Conservation (phyloP, 163 green algal genomes). For the Scenedesmus sp. region DNA sequence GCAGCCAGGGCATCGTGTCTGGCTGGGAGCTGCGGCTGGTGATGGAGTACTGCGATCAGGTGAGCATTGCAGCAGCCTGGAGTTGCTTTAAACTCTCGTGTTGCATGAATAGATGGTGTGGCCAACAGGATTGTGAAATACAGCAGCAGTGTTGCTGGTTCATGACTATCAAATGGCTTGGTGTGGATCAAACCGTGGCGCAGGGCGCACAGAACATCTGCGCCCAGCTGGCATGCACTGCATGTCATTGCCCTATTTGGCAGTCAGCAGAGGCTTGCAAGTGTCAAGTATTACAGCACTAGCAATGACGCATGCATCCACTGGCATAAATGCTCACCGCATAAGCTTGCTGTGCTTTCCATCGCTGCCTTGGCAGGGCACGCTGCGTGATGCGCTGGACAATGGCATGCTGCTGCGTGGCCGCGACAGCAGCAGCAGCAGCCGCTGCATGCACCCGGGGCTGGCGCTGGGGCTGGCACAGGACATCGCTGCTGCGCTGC, state of each 20-base stretch:
- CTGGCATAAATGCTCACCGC: neutral
- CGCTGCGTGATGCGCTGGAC: slow-evolving; percentile 44
- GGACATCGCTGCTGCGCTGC: slow-evolving; percentile 51
- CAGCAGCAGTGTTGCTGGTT: neutral
- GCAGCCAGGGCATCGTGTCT: neutral
- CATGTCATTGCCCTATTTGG: neutral
- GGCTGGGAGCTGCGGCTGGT: slow-evolving; percentile 48
- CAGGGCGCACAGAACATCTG: too few species aligned
- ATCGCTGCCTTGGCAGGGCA: slow-evolving; percentile 7
- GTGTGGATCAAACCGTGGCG: too few species aligned
- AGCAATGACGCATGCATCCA: too few species aligned
- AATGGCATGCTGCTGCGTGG: neutral
- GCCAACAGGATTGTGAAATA: neutral
- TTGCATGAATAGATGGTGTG: neutral
- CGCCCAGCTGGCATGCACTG: neutral
- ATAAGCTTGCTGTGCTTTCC: neutral
- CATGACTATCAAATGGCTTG: neutral
- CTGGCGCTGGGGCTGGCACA: slow-evolving; percentile 20
- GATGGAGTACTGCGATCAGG: slow-evolving; percentile 51
- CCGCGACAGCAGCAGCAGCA: too few species aligned
- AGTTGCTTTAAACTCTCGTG: neutral
- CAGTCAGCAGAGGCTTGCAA: neutral
- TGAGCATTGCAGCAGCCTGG: neutral
- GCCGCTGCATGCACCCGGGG: neutral
- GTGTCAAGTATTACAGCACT: neutral